phyloP scores from a whole-genome alignment of 2,329 filamentous ascomycete species.

The Simplicillium aogashimaense region DNA sequence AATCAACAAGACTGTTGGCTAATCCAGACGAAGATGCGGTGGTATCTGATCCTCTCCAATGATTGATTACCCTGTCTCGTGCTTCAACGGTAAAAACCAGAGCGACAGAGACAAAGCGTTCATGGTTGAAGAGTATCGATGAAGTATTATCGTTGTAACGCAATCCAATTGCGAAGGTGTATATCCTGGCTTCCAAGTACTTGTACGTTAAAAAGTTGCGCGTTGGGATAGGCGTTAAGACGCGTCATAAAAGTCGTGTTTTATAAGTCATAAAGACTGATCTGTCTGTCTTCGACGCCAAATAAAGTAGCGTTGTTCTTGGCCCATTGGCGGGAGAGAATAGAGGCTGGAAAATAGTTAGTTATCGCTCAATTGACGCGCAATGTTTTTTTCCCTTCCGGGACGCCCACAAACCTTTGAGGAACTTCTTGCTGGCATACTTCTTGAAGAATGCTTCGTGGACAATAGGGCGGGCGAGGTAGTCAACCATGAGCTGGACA shows the following conservation, averaged over 20 bases:
- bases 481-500: conserved; percentile 91
- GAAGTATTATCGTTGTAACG: conserved; percentile 24
- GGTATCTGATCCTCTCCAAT: conserved; percentile 7
- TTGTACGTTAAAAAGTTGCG: too few species aligned
- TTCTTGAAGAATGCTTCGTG: conserved; percentile 99
- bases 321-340: conserved; percentile 85
- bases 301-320: conserved; percentile 62
- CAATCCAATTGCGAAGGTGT: conserved; percentile 17
- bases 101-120: conserved; percentile 6
- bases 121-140: conserved; percentile 10
- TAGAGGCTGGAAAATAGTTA: conserved; percentile 55
- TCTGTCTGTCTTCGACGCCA: conserved; percentile 39
- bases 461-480: conserved; percentile 77
- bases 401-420: conserved; percentile 67
- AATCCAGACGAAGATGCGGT: conserved; percentile 13
- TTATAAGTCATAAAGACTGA: conserved; percentile 32
- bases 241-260: too few species aligned
- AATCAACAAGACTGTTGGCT: conserved; percentile 16
- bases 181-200: conserved; percentile 6
- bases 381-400: too few species aligned
- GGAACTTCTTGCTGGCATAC: conserved; percentile 98
- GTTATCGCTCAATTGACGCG: background rate
- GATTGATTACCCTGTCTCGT: background rate
- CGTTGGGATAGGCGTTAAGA: too few species aligned
- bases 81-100: conserved; percentile 1